A percentile compares a stretch with the other conserved stretches of the same genome.
These are phyloP conservation scores for Candida labiduridarum DNA, from an alignment of 1,139 yeast species.

Conservation along the genomic window DNA sequence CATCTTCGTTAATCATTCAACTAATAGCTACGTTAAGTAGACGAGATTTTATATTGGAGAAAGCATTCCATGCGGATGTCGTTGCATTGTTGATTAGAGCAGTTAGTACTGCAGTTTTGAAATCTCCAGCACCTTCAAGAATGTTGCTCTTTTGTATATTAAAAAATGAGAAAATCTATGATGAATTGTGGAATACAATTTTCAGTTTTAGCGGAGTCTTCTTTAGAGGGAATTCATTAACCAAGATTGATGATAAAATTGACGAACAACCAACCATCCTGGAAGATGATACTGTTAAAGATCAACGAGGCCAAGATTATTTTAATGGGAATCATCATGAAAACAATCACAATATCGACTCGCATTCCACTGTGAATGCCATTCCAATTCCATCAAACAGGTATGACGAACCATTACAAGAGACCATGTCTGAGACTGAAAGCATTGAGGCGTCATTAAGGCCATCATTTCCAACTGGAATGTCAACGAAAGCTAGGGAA, in stretches of 20 bases:
- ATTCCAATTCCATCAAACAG: constrained; percentile 15
- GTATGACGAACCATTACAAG: constrained; percentile 4
- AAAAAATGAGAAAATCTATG: constrained; percentile 47
- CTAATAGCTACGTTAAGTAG: constrained; percentile 50
- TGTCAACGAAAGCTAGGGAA: constrained; percentile 61
- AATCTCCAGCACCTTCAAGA: constrained; percentile 53
- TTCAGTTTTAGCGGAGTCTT: constrained; percentile 31
- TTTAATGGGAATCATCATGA: constrained; percentile 2
- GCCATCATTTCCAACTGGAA: constrained; percentile 58
- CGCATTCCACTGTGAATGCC: constrained; percentile 5
- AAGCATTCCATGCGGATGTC: constrained; percentile 55
- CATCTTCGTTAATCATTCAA: constrained; percentile 59
- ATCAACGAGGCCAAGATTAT: constrained; percentile 15
- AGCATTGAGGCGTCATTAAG: constrained; percentile 33
- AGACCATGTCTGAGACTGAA: constrained; percentile 15
- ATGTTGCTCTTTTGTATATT: constrained; percentile 55
- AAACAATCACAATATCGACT: background rate
- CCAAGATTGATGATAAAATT: constrained; percentile 18
- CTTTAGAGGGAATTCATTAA: constrained; percentile 25
- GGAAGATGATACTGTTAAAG: background rate
- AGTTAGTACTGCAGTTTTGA: constrained; percentile 51
- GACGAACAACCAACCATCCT: constrained; percentile 2
- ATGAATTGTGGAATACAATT: constrained; percentile 35
- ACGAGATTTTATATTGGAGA: constrained; percentile 42
- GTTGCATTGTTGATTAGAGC: constrained; percentile 61